Base-by-base conservation (phyloP, 2,329 filamentous ascomycete genomes). In the Ustilaginoidea virens region DNA sequence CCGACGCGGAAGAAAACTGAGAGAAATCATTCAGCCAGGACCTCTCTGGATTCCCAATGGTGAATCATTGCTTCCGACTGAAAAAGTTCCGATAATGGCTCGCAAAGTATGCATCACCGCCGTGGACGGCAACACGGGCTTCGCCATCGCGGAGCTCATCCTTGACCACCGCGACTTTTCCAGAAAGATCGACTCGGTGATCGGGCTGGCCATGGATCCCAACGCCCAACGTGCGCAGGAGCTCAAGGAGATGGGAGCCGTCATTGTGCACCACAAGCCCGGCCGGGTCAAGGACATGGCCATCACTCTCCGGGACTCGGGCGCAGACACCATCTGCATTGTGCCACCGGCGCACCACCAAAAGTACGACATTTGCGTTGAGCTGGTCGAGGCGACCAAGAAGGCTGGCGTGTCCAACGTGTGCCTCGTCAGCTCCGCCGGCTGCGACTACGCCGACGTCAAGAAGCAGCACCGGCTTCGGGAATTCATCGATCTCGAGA, bases 401-500 rank as follows among this genome's bases (percentile, higher is more conserved):
- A 53, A 54, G 33, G 58, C 59, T 0, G 45, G 50, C 7, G 48
- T 66, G 13, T 44, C 44, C 5, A 66, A 66, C 36, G 49, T 62
- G 5, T 47, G 53, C 34, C 53, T 66, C 22, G 49, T 67, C 31
- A 63, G 58, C 38, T 55, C 60, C 5, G 61, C 51, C 0, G 61
- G 60, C 1, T 61, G 58, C 24, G 62, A 67, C 43, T 56, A 66
- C 30, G 63, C 63, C 0, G 59, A 65, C 36, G 42, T 49, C 5
- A 39, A 57, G 17, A 59, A 47, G 37, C 63, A 69, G 47, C 64
- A 62, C 3, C 44, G 52, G 2, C 41, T 68, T 17, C 48, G 63
- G 1, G 58, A 66, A 46, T 67, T 68, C 36, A 56, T 67, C 25
- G 58, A 66, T 27, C 39, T 68, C 5, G 63, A 68, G 43, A 42